Evolutionary conservation across 164 flowering plant species (phyloP), one percentile per base, ranked within the genome.

Genomic region (Aristolochia fimbriata): DNA sequence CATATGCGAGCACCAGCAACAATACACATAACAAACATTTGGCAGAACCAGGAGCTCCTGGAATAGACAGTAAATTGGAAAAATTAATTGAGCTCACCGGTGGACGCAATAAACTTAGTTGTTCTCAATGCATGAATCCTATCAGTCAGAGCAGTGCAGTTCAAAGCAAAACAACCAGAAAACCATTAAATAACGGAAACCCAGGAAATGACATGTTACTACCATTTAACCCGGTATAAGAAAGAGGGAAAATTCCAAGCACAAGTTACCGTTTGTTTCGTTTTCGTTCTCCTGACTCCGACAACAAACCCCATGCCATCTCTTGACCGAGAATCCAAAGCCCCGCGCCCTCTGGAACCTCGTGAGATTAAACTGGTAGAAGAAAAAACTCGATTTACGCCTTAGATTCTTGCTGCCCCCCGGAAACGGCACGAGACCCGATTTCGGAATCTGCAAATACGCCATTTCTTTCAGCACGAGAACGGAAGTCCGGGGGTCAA

Each of bases 211-310:
- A 37, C 8, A 37, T 6, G 43, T 10, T 37, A 7, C 12, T 3
- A 37, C 43, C 11, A 37, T 37, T 37, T 37, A 7, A 37, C 43
- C 43, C 9, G 11, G 21, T n/a, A 46, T 51, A 37, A 23, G 43
- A 33, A 48, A 48, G 13, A 22, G 12, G 25, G 19, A 46, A 11
- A 31, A 13, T 7, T 14, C 19, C 21, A 22, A n/a, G 43, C 8
- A 47, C 1, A 63, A 20, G 67, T 57, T 57, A 70, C 88, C 83
- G 51, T 77, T 83, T 64, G 62, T 67, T 56, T 77, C 68, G n/a
- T 70, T 75, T 11, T 80, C 84, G 11, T 59, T 73, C 6, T 78
- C 79, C 45, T 69, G 73, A 58, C 63, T 61, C 30, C 66, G 61
- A 33, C 83, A 83, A 22, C 62, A 47, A 51, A 79, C 63, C 62